These are phyloP conservation scores for Trichoderma orchidacearum DNA, from an alignment of 495 filamentous ascomycete species.

Conservation along the genomic window DNA sequence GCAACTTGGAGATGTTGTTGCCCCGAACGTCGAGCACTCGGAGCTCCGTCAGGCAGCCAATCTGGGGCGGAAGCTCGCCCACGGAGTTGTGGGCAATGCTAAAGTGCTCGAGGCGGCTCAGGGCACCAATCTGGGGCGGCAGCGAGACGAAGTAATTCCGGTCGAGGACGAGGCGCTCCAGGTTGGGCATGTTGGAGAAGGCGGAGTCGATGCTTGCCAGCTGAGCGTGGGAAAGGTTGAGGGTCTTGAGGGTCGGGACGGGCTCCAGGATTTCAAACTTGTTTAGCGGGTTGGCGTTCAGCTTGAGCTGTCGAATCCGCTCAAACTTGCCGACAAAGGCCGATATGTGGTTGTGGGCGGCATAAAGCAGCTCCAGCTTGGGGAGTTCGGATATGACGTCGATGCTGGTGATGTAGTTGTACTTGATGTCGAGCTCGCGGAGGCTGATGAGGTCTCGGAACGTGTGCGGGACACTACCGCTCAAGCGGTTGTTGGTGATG, in stretches of 20 bases:
- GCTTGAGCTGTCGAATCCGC: conserved; percentile 63
- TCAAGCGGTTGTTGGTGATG: conserved; percentile 86
- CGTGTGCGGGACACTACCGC: conserved; percentile 54
- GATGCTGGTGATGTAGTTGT: conserved; percentile 76
- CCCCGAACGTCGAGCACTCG: conserved; percentile 75
- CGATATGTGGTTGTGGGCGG: conserved; percentile 84
- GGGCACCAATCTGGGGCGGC: conserved; percentile 67
- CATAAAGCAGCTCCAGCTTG: conserved; percentile 69
- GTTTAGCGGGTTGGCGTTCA: conserved; percentile 89
- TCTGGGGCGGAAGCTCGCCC: conserved; percentile 64
- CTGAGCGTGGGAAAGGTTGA: conserved; percentile 82
- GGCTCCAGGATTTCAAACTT: conserved; percentile 71
- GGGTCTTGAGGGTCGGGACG: conserved; percentile 64
- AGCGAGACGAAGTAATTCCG: conserved; percentile 92
- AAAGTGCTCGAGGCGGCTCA: conserved; percentile 76
- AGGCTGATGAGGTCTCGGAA: conserved; percentile 61
- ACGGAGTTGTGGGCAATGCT: conserved; percentile 88
- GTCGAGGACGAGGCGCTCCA: conserved; percentile 78
- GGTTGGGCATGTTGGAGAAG: conserved; percentile 74
- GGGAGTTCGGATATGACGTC: conserved; percentile 73
- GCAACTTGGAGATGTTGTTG: conserved; percentile 80
- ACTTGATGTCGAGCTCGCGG: conserved; percentile 86
- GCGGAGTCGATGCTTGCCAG: conserved; percentile 74
- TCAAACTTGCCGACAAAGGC: conserved; percentile 77
- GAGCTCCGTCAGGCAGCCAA: conserved; percentile 75